These are phyloP conservation scores for Leccinum fuscescens DNA, from an alignment of 1,284 basidiomycete genomes.

Conservation along the genomic window DNA sequence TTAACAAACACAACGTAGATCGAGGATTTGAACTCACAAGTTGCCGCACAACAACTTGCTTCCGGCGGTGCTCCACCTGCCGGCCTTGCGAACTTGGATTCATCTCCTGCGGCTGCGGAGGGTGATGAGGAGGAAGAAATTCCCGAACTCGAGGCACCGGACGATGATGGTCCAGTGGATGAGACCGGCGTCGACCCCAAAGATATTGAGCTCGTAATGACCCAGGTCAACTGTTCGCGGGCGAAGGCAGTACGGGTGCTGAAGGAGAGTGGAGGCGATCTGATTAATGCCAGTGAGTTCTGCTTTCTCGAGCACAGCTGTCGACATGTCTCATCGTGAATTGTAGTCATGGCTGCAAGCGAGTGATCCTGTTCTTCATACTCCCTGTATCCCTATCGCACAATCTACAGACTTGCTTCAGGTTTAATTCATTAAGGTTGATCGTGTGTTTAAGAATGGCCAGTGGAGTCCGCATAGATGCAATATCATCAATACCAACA, in stretches of 20 bases:
- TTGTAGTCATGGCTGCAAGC: conserved; percentile 36
- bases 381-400: conserved; percentile 27
- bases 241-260: conserved; percentile 86
- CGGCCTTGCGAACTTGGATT: conserved; percentile 53
- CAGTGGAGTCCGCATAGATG: neutral
- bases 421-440: neutral
- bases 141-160: conserved; percentile 77
- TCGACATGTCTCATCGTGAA: conserved; percentile 52
- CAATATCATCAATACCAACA: conserved; percentile 49
- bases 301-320: neutral
- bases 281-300: conserved; percentile 91
- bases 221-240: conserved; percentile 79
- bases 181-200: conserved; percentile 88
- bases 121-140: conserved; percentile 77
- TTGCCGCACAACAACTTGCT: conserved; percentile 83
- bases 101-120: conserved; percentile 47
- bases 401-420: conserved; percentile 24
- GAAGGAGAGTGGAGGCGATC: conserved; percentile 86
- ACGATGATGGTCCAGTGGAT: conserved; percentile 76
- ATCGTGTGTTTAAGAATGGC: neutral
- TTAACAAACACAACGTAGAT: conserved; percentile 47
- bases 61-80: conserved; percentile 46
- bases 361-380: conserved; percentile 25
- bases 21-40: conserved; percentile 88
- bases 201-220: conserved; percentile 94